Evolutionary conservation across 2,329 filamentous ascomycete species (phyloP).

Genomic region (Fusarium bactridioides): DNA sequence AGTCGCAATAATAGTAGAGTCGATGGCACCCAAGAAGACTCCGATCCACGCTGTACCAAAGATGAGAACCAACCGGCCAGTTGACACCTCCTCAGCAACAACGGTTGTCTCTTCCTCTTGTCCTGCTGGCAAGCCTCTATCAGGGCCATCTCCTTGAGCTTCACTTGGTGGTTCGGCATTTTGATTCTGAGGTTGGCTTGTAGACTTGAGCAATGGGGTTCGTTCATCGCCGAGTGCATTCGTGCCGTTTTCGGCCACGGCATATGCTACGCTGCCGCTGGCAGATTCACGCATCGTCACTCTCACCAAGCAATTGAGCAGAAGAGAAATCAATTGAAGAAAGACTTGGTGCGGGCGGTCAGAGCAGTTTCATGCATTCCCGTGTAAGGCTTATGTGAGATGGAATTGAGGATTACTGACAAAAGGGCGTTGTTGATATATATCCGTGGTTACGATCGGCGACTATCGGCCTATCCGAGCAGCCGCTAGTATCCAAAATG

Average conservation of each 20-base stretch:
- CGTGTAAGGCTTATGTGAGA: slow-evolving; percentile 2
- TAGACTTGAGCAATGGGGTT: slow-evolving; percentile 40
- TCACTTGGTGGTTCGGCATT: slow-evolving; percentile 19
- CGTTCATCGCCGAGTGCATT: slow-evolving; percentile 32
- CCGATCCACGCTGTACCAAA: slow-evolving; percentile 65
- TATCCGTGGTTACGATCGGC: background rate
- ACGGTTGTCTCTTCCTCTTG: slow-evolving; percentile 56
- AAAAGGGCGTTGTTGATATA: background rate
- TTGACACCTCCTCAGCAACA: slow-evolving; percentile 58
- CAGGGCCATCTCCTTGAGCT: background rate
- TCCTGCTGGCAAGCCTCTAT: slow-evolving; percentile 15
- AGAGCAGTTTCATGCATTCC: background rate
- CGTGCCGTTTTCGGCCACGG: slow-evolving; percentile 22
- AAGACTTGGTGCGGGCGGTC: background rate
- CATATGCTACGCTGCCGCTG: slow-evolving; percentile 21
- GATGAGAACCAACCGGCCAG: slow-evolving; percentile 60
- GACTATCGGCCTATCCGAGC: slow-evolving; percentile 12
- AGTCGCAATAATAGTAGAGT: slow-evolving; percentile 86
- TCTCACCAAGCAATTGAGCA: background rate
- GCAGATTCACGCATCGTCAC: slow-evolving; percentile 28
- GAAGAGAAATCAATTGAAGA: background rate
- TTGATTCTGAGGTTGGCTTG: slow-evolving; percentile 6
- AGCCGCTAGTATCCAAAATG: background rate
- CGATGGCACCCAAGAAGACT: slow-evolving; percentile 71
- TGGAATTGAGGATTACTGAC: background rate